Base-by-base conservation (phyloP, 2,329 filamentous ascomycete species). In the Cercospora sp. region DNA sequence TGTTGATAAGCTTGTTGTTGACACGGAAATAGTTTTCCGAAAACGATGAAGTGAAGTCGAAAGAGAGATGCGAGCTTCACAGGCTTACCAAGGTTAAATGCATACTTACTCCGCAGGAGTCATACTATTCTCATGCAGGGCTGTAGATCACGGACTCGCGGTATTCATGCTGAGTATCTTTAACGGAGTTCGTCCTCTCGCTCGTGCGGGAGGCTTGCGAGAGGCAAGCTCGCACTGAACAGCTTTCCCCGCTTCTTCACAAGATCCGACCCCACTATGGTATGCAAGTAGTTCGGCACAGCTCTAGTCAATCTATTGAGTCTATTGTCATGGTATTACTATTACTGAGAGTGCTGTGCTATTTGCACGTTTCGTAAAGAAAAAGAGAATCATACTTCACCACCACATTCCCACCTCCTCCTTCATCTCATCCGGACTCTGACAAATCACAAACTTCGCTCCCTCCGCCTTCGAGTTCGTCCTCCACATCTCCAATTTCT, bases 401-500 rank as follows among this genome's bases (percentile, higher is more conserved):
- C 30, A 53, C 45, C 18, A 23, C 12, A 51, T 3, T 18, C 12
- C 55, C 10, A 59, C 55, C 28, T 33, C 10, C 60, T 63, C 60
- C 6, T 20, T 23, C 4, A 51, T 26, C n/a, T 53, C 61, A n/a
- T 63, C 23, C 28, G 45, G 45, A 55, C 61, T 63, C 18, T 55
- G 26, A 55, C 61, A 63, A 30, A 63, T 63, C 5, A 55, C 45
- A 63, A 63, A 63, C n/a, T 55, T 48, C n/a, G 61, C 61, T 7
- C 55, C 55, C 18, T 63, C 45, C 13, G 39, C 45, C 9, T 51
- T 53, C 8, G 63, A 60, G 48, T 60, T 65, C 7, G 53, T 59
- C 63, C 63, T 65, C 53, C 55, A 65, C 23, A 65, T 58, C n/a
- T 59, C 51, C 20, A 65, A 23, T 16, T 65, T 65, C 55, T 45